Conservation (phyloP, 306 rosid genomes). For the Dryas drummondii region DNA sequence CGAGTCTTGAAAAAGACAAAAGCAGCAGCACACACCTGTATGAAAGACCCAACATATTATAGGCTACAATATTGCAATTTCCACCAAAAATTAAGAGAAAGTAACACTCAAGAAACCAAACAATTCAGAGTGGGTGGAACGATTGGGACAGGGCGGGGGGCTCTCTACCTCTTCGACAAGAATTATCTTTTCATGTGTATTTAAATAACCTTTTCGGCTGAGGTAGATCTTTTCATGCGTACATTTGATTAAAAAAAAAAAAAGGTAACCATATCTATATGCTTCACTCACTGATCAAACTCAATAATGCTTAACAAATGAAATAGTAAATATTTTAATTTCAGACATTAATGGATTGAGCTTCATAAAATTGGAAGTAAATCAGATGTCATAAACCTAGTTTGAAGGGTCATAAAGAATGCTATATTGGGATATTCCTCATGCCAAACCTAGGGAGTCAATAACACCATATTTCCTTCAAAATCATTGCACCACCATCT, state of each 20-base stretch:
- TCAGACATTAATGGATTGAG: not conserved
- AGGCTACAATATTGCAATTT: not conserved
- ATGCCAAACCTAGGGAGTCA: not conserved
- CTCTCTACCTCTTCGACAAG: too few relatives aligned
- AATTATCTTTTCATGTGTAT: too few relatives aligned
- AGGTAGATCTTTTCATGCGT: not conserved
- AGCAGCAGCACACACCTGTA: slow-evolving; percentile 88
- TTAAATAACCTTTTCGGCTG: not conserved
- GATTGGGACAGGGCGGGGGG: too few relatives aligned
- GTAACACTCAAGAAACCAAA: not conserved
- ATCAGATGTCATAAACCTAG: not conserved
- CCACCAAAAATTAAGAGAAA: not conserved
- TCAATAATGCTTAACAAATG: not conserved
- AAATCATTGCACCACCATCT: not conserved
- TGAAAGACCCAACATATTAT: slow-evolving; percentile 15
- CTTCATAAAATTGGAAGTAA: not conserved
- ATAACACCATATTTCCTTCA: not conserved
- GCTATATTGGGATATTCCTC: not conserved
- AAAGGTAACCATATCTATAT: not conserved
- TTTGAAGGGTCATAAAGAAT: not conserved
- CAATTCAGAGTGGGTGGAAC: not conserved
- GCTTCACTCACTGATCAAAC: not conserved
- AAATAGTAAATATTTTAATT: not conserved
- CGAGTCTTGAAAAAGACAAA: slow-evolving; percentile 95
- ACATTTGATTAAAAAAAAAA: too few relatives aligned